Evolutionary conservation across 2,329 filamentous ascomycete genomes (phyloP).

Genomic region (Cordyceps javanica): DNA sequence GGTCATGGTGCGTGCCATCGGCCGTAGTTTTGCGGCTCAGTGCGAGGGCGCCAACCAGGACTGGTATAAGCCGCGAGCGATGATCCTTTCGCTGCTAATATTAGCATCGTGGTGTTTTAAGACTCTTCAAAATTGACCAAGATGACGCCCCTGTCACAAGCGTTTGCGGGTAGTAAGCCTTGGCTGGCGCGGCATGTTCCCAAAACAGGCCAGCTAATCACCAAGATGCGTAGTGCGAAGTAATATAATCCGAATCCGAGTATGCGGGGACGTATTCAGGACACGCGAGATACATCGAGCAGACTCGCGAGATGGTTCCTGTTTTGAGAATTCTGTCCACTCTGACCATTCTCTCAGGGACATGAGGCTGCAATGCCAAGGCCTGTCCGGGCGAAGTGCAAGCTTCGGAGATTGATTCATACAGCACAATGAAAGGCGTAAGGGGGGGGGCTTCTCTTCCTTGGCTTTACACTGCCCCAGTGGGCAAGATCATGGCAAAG

Average conservation of each 20-base stretch:
- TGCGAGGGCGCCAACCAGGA: not conserved
- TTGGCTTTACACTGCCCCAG: not conserved
- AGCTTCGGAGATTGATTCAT: not conserved
- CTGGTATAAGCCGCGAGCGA: not conserved
- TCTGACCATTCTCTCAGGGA: too few species aligned
- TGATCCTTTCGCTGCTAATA: not conserved
- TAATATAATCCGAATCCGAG: slow-evolving; percentile 2
- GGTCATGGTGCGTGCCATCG: not conserved
- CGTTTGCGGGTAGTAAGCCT: slow-evolving; percentile 3
- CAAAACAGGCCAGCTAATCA: not conserved
- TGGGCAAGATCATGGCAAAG: too few species aligned
- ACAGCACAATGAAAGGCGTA: not conserved
- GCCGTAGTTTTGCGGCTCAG: too few species aligned
- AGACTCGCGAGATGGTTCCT: slow-evolving; percentile 5
- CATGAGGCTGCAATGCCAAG: too few species aligned
- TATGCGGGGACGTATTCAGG: not conserved
- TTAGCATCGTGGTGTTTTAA: not conserved
- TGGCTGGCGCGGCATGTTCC: not conserved
- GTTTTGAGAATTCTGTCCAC: not conserved
- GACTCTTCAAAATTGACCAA: not conserved
- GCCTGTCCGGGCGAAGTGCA: not conserved
- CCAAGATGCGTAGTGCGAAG: not conserved
- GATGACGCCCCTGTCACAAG: not conserved
- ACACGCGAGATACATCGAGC: not conserved
- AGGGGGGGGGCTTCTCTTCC: too few species aligned